These are phyloP conservation scores for Colletotrichum viniferum DNA, from an alignment of 2,329 filamentous ascomycete species.

Conservation along the genomic window DNA sequence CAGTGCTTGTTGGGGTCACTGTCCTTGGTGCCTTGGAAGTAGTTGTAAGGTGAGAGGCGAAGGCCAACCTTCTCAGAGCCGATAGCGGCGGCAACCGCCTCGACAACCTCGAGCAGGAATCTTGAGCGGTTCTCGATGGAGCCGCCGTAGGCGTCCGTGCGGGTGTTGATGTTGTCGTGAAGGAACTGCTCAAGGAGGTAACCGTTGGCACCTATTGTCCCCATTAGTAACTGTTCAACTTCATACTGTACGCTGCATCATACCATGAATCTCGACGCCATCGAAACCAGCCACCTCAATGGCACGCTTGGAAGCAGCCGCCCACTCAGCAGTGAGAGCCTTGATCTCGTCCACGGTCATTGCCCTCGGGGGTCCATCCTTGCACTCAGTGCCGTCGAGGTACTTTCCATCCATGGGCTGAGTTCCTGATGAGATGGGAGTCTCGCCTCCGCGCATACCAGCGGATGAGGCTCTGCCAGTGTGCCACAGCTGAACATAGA, in stretches of 20 bases:
- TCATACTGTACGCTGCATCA: neutral
- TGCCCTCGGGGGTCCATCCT: constrained; percentile 55
- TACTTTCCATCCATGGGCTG: constrained; percentile 41
- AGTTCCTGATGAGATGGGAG: constrained; percentile 31
- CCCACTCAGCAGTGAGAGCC: constrained; percentile 61
- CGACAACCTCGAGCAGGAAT: constrained; percentile 51
- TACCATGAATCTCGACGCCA: constrained; percentile 64
- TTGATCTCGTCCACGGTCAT: constrained; percentile 71
- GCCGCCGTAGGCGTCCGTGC: constrained; percentile 58
- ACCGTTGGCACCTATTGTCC: constrained; percentile 49
- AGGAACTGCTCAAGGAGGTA: constrained; percentile 68
- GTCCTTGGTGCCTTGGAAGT: constrained; percentile 29
- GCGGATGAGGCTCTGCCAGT: constrained; percentile 54
- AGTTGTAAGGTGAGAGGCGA: constrained; percentile 47
- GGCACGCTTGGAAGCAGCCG: constrained; percentile 55
- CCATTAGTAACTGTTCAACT: neutral
- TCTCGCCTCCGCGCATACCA: constrained; percentile 26
- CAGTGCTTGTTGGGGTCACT: constrained; percentile 38
- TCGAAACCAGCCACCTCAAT: constrained; percentile 68
- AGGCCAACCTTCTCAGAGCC: constrained; percentile 60
- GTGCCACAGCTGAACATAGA: constrained; percentile 67
- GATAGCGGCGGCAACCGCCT: constrained; percentile 40
- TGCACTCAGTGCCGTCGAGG: constrained; percentile 22
- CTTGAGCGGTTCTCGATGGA: constrained; percentile 57
- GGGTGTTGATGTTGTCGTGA: constrained; percentile 51